phyloP scores from a whole-genome alignment of 2,329 filamentous ascomycete species.

The Fusarium sp. region DNA sequence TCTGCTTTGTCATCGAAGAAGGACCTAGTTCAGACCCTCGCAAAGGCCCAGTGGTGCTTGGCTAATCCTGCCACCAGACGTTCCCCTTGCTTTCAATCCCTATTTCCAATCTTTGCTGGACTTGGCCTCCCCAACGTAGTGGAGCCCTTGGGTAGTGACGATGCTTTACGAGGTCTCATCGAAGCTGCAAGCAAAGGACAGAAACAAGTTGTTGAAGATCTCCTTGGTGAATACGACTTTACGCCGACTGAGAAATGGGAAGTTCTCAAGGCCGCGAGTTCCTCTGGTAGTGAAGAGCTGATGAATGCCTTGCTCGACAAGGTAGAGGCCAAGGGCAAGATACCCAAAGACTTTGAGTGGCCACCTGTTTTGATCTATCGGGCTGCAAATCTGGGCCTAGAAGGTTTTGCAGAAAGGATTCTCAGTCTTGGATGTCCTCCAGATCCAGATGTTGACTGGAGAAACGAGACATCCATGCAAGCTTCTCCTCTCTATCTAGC shows the following conservation, averaged over 20 bases:
- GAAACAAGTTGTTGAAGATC: background rate
- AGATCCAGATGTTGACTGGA: constrained; percentile 1
- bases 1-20: background rate
- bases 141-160: background rate
- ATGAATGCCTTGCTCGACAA: background rate
- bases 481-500: background rate
- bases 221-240: background rate
- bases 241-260: background rate
- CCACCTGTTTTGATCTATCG: constrained; percentile 1
- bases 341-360: background rate
- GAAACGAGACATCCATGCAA: background rate
- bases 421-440: background rate
- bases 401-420: background rate
- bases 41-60: background rate
- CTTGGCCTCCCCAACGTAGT: background rate
- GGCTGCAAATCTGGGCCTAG: background rate
- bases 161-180: background rate
- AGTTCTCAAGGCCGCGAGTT: fast-evolving
- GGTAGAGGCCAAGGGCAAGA: background rate
- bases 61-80: background rate
- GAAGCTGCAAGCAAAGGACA: background rate
- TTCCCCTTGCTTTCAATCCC: background rate
- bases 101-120: background rate
- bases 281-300: background rate
- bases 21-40: background rate